Percentiles rank a stretch among this genome's conserved stretches.
Evolutionary conservation across 257 asterid genomes (phyloP).

Genomic region (Solanum medicagineum): DNA sequence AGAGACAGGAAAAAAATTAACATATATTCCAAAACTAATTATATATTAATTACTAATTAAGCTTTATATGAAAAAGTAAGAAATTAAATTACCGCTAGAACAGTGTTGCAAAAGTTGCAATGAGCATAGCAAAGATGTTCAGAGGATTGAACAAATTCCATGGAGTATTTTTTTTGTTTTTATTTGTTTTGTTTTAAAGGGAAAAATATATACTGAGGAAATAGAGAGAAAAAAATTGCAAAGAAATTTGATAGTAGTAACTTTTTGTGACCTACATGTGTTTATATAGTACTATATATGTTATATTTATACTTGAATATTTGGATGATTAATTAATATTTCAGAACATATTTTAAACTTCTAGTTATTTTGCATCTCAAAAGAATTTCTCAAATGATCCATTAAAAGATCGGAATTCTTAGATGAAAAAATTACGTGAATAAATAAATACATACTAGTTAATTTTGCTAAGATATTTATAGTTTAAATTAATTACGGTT

Average conservation of each 20-base stretch:
- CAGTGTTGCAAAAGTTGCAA: slow-evolving; percentile 91
- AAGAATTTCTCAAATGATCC: too few relatives aligned
- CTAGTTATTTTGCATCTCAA: not conserved
- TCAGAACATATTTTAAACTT: not conserved
- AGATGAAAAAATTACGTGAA: too few relatives aligned
- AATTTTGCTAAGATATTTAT: too few relatives aligned
- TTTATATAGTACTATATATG: not conserved
- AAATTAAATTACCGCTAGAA: slow-evolving; percentile 63
- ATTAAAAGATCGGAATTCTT: too few relatives aligned
- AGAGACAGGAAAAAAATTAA: not conserved
- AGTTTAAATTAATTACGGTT: too few relatives aligned
- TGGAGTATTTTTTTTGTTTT: slow-evolving; percentile 7
- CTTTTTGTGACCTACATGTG: not conserved
- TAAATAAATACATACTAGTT: too few relatives aligned
- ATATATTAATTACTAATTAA: not conserved
- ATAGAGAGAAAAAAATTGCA: not conserved
- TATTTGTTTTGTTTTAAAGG: not conserved
- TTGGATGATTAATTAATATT: not conserved
- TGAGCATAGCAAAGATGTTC: slow-evolving; percentile 93
- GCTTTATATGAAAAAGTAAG: not conserved
- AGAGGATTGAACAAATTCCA: slow-evolving; percentile 66
- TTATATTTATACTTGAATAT: not conserved
- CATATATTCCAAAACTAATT: not conserved
- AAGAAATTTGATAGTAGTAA: not conserved
- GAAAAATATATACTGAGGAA: not conserved